phyloP scores from a whole-genome alignment of 495 filamentous ascomycete species.

The Jackrogersella minutella region DNA sequence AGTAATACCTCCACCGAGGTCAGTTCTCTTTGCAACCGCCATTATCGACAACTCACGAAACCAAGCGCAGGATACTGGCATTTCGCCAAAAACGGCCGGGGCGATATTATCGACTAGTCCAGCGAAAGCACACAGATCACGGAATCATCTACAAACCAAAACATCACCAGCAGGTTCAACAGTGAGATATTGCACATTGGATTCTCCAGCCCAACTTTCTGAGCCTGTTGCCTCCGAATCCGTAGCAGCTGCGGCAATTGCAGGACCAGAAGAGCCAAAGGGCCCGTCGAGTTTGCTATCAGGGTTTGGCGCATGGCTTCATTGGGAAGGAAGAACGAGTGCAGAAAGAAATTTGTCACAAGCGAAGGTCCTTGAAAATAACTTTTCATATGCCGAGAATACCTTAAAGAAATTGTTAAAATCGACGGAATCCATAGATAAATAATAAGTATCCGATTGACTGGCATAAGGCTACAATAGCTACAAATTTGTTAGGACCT shows the following conservation, averaged over 20 bases:
- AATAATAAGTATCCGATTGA: too few species aligned
- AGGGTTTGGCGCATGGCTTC: slow-evolving; percentile 13
- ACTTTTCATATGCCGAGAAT: slow-evolving; percentile 22
- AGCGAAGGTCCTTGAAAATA: background rate
- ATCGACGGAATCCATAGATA: background rate
- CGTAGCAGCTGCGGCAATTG: background rate
- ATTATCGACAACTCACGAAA: slow-evolving; percentile 52
- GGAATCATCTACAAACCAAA: slow-evolving; percentile 29
- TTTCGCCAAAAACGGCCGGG: background rate
- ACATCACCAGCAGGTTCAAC: slow-evolving; percentile 8
- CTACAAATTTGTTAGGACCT: too few species aligned
- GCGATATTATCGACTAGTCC: slow-evolving; percentile 5
- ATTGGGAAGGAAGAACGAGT: slow-evolving; percentile 4
- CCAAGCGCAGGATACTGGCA: slow-evolving; percentile 15
- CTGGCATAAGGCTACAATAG: too few species aligned
- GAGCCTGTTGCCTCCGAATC: slow-evolving; percentile 8
- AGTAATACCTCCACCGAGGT: slow-evolving; percentile 46
- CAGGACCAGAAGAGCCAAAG: slow-evolving; percentile 12
- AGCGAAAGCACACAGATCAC: slow-evolving; percentile 18
- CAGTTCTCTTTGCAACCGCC: slow-evolving; percentile 56
- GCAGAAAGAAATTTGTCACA: background rate
- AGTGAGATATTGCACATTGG: slow-evolving; percentile 6
- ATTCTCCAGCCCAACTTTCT: slow-evolving; percentile 14
- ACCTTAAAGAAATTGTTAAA: slow-evolving; percentile 17
- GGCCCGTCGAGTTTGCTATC: background rate